Evolutionary conservation across 805 yeast genomes (phyloP).

Genomic region (Blastobotrys attinorum): DNA sequence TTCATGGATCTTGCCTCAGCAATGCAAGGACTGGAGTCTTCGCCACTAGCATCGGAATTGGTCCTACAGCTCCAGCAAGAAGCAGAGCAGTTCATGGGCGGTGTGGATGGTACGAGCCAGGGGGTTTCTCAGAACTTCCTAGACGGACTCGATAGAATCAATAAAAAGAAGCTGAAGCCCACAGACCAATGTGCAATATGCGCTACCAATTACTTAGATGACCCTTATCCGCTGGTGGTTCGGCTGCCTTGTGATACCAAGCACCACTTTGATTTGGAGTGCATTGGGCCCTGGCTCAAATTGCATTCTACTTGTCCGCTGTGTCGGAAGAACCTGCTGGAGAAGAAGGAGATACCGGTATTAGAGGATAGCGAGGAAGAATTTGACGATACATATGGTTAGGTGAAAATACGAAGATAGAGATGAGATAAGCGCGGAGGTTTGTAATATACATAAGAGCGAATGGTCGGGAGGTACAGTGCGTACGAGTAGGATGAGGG

Average conservation of each 20-base stretch:
- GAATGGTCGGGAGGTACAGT: too few relatives aligned
- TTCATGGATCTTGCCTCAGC: background rate
- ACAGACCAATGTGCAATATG: slow-evolving; percentile 77
- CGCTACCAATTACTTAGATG: slow-evolving; percentile 61
- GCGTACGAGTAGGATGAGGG: too few relatives aligned
- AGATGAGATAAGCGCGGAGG: too few relatives aligned
- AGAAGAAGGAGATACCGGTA: slow-evolving; percentile 39
- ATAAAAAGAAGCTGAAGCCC: slow-evolving; percentile 33
- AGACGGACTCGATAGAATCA: slow-evolving; percentile 70
- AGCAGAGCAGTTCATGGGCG: background rate
- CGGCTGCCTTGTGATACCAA: slow-evolving; percentile 56
- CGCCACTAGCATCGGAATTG: background rate
- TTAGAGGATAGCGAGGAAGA: slow-evolving; percentile 41
- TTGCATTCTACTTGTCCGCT: slow-evolving; percentile 61
- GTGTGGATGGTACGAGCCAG: too few relatives aligned
- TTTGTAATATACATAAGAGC: too few relatives aligned
- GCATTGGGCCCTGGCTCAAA: slow-evolving; percentile 84
- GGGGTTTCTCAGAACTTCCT: slow-evolving; percentile 57
- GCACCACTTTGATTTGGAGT: slow-evolving; percentile 82
- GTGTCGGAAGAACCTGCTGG: slow-evolving; percentile 66
- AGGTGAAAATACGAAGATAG: slow-evolving; percentile 4
- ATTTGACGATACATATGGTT: slow-evolving; percentile 74
- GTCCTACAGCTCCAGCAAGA: background rate
- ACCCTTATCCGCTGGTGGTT: slow-evolving; percentile 73
- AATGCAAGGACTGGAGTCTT: background rate